Evolutionary conservation across 2,329 filamentous ascomycete species (phyloP), one percentile per base, ranked within the genome.

Genomic region (Diplocarpon mali): DNA sequence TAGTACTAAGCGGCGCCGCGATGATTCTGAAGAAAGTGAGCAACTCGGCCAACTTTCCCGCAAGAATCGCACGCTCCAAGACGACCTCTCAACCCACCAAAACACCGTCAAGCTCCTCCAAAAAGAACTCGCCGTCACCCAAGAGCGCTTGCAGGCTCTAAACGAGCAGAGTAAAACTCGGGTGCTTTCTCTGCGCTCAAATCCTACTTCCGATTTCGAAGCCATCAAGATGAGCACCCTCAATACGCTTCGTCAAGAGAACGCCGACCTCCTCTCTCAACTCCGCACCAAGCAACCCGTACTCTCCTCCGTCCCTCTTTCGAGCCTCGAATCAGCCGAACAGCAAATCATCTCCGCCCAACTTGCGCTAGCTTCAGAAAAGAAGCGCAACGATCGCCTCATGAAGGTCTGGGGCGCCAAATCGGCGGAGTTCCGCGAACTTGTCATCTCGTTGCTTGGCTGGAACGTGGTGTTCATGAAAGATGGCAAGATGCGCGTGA

Each of bases 381-480:
- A 92, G 53, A 98, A 95, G 65, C 81, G 85, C 38, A 84, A 85
- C 51, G 73, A 79, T 16, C 84, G 92, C 2, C 78, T 96, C 11
- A 94, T 93, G 57, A 85, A 95, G 60, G 92, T 96, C 46, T 98
- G 87, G 84, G 78, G 78, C 0, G 77, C 83, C 54, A 98, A 96
- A 64, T 88, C 85, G 1, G 79, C 84, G 57, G 92, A 98, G 66
- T 96, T 98, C 68, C 86, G 93, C 40, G 88, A 96, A 66, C 87
- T 89, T 28, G 89, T 98, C 47, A 89, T 89, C 51, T 87, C 81
- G 15, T 83, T 95, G 0, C 73, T 98, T 0, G 92, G 92, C 0
- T 98, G 89, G 83, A 90, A 90, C 42, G 78, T 96, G 11, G 88
- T 92, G 28, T 96, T 98, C 62, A 83, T 95, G 62, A 88, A 89